Evolutionary conservation across 208 protist species (phyloP), one percentile per base, ranked within the genome.

Genomic region (Leishmania arabica): DNA sequence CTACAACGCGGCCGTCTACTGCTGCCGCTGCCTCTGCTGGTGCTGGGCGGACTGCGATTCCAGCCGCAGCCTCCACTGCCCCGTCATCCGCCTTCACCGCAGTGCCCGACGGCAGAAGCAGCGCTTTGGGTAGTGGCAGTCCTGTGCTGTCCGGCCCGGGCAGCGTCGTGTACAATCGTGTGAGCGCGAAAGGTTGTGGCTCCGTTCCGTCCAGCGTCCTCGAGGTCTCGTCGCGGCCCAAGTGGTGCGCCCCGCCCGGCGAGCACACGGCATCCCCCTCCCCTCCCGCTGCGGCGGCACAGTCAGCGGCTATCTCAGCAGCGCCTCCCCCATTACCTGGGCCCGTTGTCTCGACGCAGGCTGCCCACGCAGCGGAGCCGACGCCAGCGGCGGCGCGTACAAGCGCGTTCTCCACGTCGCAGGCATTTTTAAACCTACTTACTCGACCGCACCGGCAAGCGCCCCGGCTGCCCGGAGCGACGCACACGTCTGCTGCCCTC

Each of bases 151-250:
- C 45, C 19, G 76, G 47, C 37, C 62, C 76, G 76, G 58, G 76
- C 15, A 15, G 76, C 53, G n/a, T 74, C 27, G 51, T 40, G 8
- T 85, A 81, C 82, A 85, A 79, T 37, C 82, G 82, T 51, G 72
- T 85, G 62, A 76, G 73, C 34, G 66, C 66, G 13, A 77, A 79
- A 19, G 77, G 82, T 60, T 76, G 75, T 31, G 82, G 77, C 54
- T 82, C 77, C 13, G 82, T 85, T 15, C 82, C 77, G 13, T 51
- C 73, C 40, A 75, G 73, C 64, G 72, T 81, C 13, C 56, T 85
- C 34, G 82, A 71, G 72, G 73, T 73, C 9, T 70, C 69, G 15
- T 82, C 82, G n/a, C 77, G 77, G 31, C 72, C 82, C 19, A 42
- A 21, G 77, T 47, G 82, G 56, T 77, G 64, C n/a, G 31, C 73